Conservation (phyloP, 352 stramenopile species). For the Pythium chondricola region DNA sequence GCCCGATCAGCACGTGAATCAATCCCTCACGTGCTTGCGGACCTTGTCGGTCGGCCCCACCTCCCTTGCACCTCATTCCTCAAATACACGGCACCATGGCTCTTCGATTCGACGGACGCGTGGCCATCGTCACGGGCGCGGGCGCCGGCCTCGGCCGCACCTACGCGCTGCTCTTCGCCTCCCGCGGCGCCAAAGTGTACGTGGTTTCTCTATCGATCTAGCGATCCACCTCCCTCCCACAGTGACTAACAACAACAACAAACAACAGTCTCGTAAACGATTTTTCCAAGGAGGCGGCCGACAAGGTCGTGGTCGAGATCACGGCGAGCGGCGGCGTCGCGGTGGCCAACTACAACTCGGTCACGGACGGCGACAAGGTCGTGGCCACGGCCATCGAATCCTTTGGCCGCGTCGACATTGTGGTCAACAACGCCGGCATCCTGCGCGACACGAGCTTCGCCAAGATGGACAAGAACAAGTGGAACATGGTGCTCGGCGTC, state of each 20-base stretch:
- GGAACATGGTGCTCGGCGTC: constrained; percentile 78
- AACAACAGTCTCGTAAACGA: constrained; percentile 68
- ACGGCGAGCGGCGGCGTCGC: constrained; percentile 69
- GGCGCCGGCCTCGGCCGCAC: constrained; percentile 65
- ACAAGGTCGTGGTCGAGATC: constrained; percentile 76
- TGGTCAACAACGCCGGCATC: constrained; percentile 94
- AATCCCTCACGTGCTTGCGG: too few species aligned
- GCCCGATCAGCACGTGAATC: too few species aligned
- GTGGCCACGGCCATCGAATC: constrained; percentile 62
- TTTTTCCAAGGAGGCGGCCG: constrained; percentile 52
- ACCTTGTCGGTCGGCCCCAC: not conserved
- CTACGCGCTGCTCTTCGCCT: constrained; percentile 68
- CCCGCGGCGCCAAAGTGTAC: constrained; percentile 79
- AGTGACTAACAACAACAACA: constrained; percentile 1
- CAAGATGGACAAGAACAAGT: constrained; percentile 89
- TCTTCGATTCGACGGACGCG: constrained; percentile 70
- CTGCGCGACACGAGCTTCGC: constrained; percentile 87
- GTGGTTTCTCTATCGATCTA: too few species aligned
- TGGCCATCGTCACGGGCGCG: constrained; percentile 76
- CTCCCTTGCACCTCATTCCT: constrained; percentile 1
- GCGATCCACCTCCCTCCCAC: not conserved
- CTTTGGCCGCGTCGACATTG: constrained; percentile 74
- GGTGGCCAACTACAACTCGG: constrained; percentile 79
- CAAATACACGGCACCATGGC: constrained; percentile 10
- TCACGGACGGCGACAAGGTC: constrained; percentile 80